phyloP scores from a whole-genome alignment of 495 filamentous ascomycete species.

The Neurospora sp. region DNA sequence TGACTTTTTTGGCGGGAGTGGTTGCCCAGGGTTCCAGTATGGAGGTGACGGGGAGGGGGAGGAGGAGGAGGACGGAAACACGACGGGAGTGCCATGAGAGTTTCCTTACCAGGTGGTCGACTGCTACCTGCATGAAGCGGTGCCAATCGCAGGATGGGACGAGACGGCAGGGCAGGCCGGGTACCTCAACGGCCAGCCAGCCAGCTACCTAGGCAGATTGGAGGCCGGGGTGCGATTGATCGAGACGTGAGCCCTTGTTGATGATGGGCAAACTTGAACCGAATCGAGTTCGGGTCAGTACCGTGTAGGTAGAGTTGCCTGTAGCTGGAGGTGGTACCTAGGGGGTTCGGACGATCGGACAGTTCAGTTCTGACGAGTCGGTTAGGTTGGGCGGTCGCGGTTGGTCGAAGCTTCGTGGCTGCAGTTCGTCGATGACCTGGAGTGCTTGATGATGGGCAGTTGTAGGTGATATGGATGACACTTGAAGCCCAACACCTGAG shows the following conservation, averaged over 20 bases:
- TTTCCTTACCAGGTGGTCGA: background rate
- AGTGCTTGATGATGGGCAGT: background rate
- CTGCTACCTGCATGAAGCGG: slow-evolving; percentile 15
- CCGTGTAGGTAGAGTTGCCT: background rate
- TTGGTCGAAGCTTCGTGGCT: background rate
- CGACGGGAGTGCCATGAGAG: slow-evolving; percentile 3
- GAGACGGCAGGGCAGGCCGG: slow-evolving; percentile 3
- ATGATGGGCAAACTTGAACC: background rate
- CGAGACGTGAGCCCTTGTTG: background rate
- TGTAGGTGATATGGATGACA: background rate
- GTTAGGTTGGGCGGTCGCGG: background rate
- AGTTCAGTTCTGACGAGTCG: background rate
- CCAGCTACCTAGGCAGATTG: background rate
- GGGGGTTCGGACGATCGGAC: background rate
- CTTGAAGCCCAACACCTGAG: background rate
- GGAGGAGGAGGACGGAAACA: background rate
- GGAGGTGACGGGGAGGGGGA: background rate
- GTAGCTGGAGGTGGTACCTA: background rate
- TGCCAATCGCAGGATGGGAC: slow-evolving; percentile 2
- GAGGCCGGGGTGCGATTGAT: background rate
- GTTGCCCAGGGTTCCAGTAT: background rate
- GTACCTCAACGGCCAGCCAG: background rate
- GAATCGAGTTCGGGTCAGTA: background rate
- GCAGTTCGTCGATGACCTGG: background rate
- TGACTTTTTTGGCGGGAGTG: background rate